These are phyloP conservation scores for Claviceps sp. DNA, from an alignment of 2,329 filamentous ascomycete genomes.

Conservation along the genomic window DNA sequence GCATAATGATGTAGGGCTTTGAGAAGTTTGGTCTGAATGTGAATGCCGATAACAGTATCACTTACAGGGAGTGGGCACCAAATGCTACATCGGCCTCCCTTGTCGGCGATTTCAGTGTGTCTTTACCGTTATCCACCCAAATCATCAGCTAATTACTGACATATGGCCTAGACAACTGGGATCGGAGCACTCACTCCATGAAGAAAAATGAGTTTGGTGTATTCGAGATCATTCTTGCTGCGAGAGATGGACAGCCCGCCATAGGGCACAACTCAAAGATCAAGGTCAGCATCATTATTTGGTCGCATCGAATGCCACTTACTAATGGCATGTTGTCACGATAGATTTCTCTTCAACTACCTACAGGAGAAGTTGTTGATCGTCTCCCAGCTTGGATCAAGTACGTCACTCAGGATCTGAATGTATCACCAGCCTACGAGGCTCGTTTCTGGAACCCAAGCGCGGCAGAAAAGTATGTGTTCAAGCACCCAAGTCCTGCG, in stretches of 20 bases:
- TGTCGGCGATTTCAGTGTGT: slow-evolving; percentile 85
- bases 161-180: slow-evolving; percentile 59
- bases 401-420: slow-evolving; percentile 86
- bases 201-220: slow-evolving; percentile 73
- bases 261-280: slow-evolving; percentile 92
- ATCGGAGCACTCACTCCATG: slow-evolving; percentile 74
- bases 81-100: slow-evolving; percentile 75
- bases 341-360: slow-evolving; percentile 72
- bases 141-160: slow-evolving; percentile 14
- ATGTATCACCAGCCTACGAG: slow-evolving; percentile 83
- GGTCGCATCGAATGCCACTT: background rate
- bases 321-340: background rate
- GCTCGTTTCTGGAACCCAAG: slow-evolving; percentile 96
- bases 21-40: slow-evolving; percentile 82
- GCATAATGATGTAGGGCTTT: slow-evolving; percentile 48
- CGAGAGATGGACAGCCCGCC: slow-evolving; percentile 57
- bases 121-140: background rate
- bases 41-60: slow-evolving; percentile 67
- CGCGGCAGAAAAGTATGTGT: slow-evolving; percentile 58
- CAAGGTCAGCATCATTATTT: slow-evolving; percentile 48
- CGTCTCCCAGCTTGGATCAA: slow-evolving; percentile 94
- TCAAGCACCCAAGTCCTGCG: slow-evolving; percentile 70
- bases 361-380: slow-evolving; percentile 69
- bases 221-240: slow-evolving; percentile 69
- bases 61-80: slow-evolving; percentile 92